Evolutionary conservation across 495 filamentous ascomycete genomes (phyloP).

Genomic region (Hypoxylon trugodes): DNA sequence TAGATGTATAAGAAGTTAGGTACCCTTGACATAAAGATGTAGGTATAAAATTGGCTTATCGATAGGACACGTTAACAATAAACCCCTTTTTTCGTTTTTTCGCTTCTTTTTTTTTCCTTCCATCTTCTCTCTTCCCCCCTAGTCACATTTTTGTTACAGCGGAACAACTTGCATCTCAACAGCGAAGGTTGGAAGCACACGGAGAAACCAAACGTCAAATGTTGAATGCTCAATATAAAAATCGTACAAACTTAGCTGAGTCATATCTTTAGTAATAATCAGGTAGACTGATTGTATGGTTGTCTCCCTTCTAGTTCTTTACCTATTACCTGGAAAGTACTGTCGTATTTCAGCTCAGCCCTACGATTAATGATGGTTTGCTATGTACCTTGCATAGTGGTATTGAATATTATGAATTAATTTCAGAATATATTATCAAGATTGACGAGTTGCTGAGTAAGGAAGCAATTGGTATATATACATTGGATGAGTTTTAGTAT

Average conservation of each 20-base stretch:
- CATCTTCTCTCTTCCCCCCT: background rate
- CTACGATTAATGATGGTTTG: conserved; percentile 28
- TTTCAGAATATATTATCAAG: conserved; percentile 38
- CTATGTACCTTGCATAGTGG: conserved; percentile 33
- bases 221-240: conserved; percentile 9
- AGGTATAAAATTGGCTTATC: conserved; percentile 26
- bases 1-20: background rate
- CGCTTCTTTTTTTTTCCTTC: background rate
- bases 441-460: conserved; percentile 29
- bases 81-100: background rate
- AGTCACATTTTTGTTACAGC: conserved; percentile 1
- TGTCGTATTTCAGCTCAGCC: conserved; percentile 42
- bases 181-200: conserved; percentile 30
- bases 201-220: conserved; percentile 32
- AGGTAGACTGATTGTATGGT: background rate
- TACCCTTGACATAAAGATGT: too few relatives aligned
- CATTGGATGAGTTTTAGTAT: conserved; percentile 2
- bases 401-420: conserved; percentile 35
- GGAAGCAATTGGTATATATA: too few relatives aligned
- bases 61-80: conserved; percentile 3
- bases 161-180: conserved; percentile 21
- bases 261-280: background rate
- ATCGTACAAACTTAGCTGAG: background rate
- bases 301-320: background rate
- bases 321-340: conserved; percentile 5